Percentiles rank a stretch among this genome's conserved stretches.
These are phyloP conservation scores for Triangularia setosa DNA, from an alignment of 2,329 filamentous ascomycete genomes.

Conservation along the genomic window DNA sequence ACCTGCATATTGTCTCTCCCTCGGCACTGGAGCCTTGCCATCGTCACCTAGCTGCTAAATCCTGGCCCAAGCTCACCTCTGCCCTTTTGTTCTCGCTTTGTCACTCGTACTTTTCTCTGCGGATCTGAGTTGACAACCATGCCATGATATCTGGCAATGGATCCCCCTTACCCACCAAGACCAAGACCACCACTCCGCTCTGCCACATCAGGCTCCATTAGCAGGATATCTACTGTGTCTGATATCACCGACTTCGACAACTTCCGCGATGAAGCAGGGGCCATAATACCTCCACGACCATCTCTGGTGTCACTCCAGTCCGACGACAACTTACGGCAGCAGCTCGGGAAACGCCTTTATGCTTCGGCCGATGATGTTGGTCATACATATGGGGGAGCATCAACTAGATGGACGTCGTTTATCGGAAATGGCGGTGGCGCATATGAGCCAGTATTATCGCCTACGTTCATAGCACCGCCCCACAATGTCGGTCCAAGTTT, in stretches of 20 bases:
- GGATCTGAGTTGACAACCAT: background rate
- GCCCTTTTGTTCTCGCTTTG: background rate
- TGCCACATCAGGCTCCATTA: constrained; percentile 21
- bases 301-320: constrained; percentile 41
- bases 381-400: constrained; percentile 17
- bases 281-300: constrained; percentile 33
- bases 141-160: constrained; percentile 20
- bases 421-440: constrained; percentile 13
- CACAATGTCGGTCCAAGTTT: constrained; percentile 7
- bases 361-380: constrained; percentile 22
- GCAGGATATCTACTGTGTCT: constrained; percentile 30
- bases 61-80: background rate
- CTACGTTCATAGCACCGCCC: constrained; percentile 7
- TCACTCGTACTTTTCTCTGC: background rate
- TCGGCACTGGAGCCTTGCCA: background rate
- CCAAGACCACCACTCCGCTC: constrained; percentile 22
- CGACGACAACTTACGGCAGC: constrained; percentile 16
- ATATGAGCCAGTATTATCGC: constrained; percentile 22
- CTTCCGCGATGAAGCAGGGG: constrained; percentile 59
- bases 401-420: constrained; percentile 20
- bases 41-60: background rate
- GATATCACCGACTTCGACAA: constrained; percentile 31
- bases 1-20: background rate
- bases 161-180: constrained; percentile 14
- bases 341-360: background rate